Base-by-base conservation (phyloP, 306 rosid genomes). In the Trifolium pratense region DNA sequence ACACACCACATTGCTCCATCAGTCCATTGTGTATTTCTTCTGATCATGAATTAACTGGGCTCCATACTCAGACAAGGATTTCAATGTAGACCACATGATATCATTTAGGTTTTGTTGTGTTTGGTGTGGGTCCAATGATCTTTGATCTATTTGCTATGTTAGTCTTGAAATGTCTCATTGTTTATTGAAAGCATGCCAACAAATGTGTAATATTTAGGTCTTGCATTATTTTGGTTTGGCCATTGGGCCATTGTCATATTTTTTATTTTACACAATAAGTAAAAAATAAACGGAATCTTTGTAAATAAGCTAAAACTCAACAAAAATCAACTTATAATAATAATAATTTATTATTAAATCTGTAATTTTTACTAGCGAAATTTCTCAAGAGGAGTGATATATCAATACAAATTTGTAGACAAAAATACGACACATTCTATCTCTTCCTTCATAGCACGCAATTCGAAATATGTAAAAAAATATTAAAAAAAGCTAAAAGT, bases 71-170 rank as follows among this genome's bases (percentile, higher is more conserved):
- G 66, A 75, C 70, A 83, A 37, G 66, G 73, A 40, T 75, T 71
- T 59, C 66, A 68, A 40, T 40, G 79, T 66, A 53, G 84, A 81
- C 65, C 87, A 66, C 17, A 52, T 25, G 43, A 71, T 43, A 75
- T 75, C 26, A 72, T 52, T 29, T 52, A 10, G 15, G 51, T 9
- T 62, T 57, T 18, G 53, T 83, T 79, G 74, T 79, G 73, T 12
- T 25, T 65, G 7, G 2, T 52, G 84, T 71, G 84, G 87, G 79
- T 9, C 86, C 76, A 75, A 4, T 45, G 3, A 70, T 71, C 73
- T 79, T 79, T 36, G 39, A 36, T 63, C 78, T 56, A 32, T 70
- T 70, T 46, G 40, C 55, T 32, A 55, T 16, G 25, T 80, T 70
- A 52, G 64, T 70, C 77, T 13, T 20, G 3, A 52, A 63, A 70